phyloP scores from a whole-genome alignment of 441 rosid genomes.

The Metrosideros polymorpha region DNA sequence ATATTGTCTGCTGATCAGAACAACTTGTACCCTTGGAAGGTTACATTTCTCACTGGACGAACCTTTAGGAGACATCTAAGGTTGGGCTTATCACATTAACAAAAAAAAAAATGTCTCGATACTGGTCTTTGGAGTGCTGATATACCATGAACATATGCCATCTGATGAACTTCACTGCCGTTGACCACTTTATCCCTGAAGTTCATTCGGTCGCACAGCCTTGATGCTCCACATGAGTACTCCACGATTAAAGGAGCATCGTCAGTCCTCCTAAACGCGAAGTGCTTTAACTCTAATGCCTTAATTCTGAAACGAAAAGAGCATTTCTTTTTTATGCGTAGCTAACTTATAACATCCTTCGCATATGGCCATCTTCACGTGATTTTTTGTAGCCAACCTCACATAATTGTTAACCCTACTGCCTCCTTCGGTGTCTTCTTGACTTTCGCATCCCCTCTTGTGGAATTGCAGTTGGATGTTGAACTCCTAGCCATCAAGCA shows the following conservation, averaged over 20 bases:
- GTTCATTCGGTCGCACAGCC: background rate
- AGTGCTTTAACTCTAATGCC: background rate
- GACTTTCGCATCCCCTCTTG: background rate
- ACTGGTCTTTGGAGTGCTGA: background rate
- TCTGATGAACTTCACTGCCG: background rate
- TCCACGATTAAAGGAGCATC: background rate
- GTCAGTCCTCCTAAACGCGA: background rate
- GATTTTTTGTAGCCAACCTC: background rate
- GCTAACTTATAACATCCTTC: background rate
- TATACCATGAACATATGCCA: no score
- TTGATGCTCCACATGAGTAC: background rate
- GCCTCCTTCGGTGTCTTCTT: background rate
- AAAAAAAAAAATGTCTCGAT: background rate
- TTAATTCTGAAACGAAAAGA: background rate
- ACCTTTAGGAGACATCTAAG: background rate
- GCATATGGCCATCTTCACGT: background rate
- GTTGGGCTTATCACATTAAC: background rate
- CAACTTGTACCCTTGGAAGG: background rate
- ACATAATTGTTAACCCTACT: background rate
- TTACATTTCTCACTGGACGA: background rate
- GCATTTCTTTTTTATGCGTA: background rate
- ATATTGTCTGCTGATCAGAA: background rate
- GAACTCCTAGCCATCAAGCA: conserved; percentile 84
- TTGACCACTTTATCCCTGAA: background rate
- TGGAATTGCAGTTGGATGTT: conserved; percentile 63